Percentiles rank a stretch among this genome's conserved stretches.
phyloP scores from a whole-genome alignment of 345 rosid genomes.

The Pugionium cornutum region DNA sequence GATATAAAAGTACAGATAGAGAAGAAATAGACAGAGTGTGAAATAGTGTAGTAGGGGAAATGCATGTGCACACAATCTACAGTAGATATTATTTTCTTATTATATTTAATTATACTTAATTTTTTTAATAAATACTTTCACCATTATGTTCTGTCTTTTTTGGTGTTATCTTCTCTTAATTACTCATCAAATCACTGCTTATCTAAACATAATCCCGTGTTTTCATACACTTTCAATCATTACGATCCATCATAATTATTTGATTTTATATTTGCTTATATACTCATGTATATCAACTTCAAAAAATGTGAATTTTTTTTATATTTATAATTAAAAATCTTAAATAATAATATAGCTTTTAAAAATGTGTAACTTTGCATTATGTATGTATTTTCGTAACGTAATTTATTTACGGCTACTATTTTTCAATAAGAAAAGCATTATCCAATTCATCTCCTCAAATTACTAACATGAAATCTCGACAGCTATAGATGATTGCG shows the following conservation, averaged over 20 bases:
- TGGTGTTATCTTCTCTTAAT: slow-evolving; percentile 37
- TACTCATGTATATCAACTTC: background rate
- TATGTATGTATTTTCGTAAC: too few relatives aligned
- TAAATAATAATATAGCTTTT: too few relatives aligned
- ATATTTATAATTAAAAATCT: too few relatives aligned
- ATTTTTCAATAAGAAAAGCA: too few relatives aligned
- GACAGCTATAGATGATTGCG: too few relatives aligned
- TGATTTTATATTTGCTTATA: background rate
- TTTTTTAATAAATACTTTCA: slow-evolving; percentile 40
- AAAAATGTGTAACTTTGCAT: too few relatives aligned
- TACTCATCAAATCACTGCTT: slow-evolving; percentile 54
- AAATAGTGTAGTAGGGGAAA: slow-evolving; percentile 39
- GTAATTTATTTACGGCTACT: too few relatives aligned
- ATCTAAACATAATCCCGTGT: slow-evolving; percentile 48
- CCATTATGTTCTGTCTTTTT: slow-evolving; percentile 61
- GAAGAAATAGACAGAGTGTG: slow-evolving; percentile 37
- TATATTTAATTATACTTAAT: background rate
- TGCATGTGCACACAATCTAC: slow-evolving; percentile 80
- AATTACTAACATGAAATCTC: too few relatives aligned
- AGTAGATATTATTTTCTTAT: slow-evolving; percentile 49
- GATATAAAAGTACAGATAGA: slow-evolving; percentile 34
- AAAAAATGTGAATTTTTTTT: too few relatives aligned
- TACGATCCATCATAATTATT: background rate
- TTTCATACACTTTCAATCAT: slow-evolving; percentile 34
- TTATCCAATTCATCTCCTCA: too few relatives aligned